Conservation (phyloP, 139 green algal genomes). For the Coccomyxa sp. region DNA sequence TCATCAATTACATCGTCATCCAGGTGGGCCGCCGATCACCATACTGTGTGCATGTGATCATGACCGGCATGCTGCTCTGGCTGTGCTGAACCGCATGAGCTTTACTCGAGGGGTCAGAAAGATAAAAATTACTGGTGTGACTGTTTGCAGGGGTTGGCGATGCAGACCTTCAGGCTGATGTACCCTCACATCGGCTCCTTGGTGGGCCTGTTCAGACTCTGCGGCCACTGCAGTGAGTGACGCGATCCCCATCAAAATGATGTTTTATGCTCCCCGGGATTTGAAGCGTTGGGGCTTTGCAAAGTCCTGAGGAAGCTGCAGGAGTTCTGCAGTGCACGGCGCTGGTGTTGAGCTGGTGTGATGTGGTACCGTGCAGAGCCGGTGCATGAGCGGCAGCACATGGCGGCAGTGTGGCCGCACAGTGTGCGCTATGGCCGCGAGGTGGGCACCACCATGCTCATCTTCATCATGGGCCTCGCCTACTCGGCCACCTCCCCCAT, state of each 20-base stretch:
- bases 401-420: constrained; percentile 27
- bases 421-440: constrained; percentile 43
- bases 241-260: background rate
- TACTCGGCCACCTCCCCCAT: constrained; percentile 43
- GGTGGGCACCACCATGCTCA: constrained; percentile 47
- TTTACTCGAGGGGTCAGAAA: background rate
- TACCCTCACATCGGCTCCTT: constrained; percentile 33
- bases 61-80: background rate
- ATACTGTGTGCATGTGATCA: background rate
- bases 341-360: too few relatives aligned
- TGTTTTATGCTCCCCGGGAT: background rate
- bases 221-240: constrained; percentile 16
- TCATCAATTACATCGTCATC: constrained; percentile 67
- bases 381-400: constrained; percentile 24
- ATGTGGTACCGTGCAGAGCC: background rate
- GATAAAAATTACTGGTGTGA: background rate
- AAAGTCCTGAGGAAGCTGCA: background rate
- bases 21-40: background rate
- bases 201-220: constrained; percentile 13
- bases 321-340: too few relatives aligned
- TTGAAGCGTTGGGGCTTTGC: background rate
- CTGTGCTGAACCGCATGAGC: too few relatives aligned
- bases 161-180: constrained; percentile 37
- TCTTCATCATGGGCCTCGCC: constrained; percentile 46
- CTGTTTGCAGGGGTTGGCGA: constrained; percentile 9